Base-by-base conservation (phyloP, 176 grass and related monocot genomes). In the Cenchrus americanus region DNA sequence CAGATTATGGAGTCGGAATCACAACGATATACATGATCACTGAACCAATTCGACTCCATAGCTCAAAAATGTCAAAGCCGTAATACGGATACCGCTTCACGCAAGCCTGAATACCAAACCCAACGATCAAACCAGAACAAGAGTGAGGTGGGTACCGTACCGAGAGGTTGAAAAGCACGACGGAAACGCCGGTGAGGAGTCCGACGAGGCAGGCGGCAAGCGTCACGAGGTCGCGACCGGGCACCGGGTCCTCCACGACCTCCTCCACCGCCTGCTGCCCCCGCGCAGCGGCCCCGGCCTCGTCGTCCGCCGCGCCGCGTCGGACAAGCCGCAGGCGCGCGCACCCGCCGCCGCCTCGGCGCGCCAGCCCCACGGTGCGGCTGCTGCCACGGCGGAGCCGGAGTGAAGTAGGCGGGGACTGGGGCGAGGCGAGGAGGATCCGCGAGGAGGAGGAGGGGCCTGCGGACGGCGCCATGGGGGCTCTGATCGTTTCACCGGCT, bases 131-230 rank as follows among this genome's bases (percentile, higher is more conserved):
- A 81, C 19, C 23, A 12, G 62, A 19, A 17, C 1, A n/a, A 30
- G 27, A 30, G 63, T 18, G 55, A 74, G 15, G 17, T 40, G 62
- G 67, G 64, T 68, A 90, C 89, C 37, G 85, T 80, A 98, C 96
- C 57, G 91, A 87, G 69, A 76, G 84, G 59, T 98, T 98, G 88
- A 98, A 95, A 76, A 98, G 83, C 64, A 98, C 96, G 21, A 95
- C 89, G 6, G 79, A 82, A 49, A 95, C 80, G 77, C 96, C 96
- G 37, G 91, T 98, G 77, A 98, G 84, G 57, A 98, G 91, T 26
- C 96, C 96, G 42, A 98, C 91, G n/a, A 82, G 85, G 79, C 96
- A 98, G 62, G 93, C 96, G 5, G 89, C 82, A 62, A 98, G 87
- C 52, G 88, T 95, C 64, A 98, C 90, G 67, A 93, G 90, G 90